Percentiles rank a stretch among this genome's conserved stretches.
phyloP scores from a whole-genome alignment of 1,284 basidiomycete species.

The Malassezia restricta region DNA sequence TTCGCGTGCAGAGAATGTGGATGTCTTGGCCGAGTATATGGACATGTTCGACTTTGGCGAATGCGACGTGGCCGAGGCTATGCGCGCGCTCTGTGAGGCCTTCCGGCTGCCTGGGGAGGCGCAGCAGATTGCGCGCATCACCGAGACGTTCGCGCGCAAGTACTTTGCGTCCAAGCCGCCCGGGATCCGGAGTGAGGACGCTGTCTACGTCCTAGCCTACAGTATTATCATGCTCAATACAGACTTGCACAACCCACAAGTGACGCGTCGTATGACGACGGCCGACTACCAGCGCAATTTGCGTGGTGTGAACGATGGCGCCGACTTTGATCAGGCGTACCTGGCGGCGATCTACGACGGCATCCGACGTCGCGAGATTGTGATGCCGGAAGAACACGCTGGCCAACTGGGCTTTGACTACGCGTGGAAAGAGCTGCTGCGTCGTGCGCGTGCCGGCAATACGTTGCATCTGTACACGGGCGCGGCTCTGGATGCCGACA shows the following conservation, averaged over 20 bases:
- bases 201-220: constrained; percentile 84
- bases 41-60: constrained; percentile 76
- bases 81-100: constrained; percentile 83
- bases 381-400: constrained; percentile 95
- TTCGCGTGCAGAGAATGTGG: constrained; percentile 73
- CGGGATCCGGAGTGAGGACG: constrained; percentile 81
- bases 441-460: constrained; percentile 70
- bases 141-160: constrained; percentile 81
- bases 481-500: constrained; percentile 67
- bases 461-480: constrained; percentile 68
- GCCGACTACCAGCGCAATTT: constrained; percentile 89
- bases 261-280: constrained; percentile 92
- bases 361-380: constrained; percentile 83
- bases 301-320: constrained; percentile 77
- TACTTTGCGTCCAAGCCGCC: constrained; percentile 80
- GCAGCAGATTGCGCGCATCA: constrained; percentile 86
- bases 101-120: constrained; percentile 91
- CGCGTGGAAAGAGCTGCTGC: constrained; percentile 89
- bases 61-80: constrained; percentile 83
- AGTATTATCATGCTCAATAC: constrained; percentile 99
- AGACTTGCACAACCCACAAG: constrained; percentile 91
- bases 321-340: constrained; percentile 73
- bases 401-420: constrained; percentile 97
- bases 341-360: constrained; percentile 82
- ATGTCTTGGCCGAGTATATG: constrained; percentile 76